Evolutionary conservation across 2,329 filamentous ascomycete genomes (phyloP), one percentile per base, ranked within the genome.

Genomic region (Aspergillus sp.): DNA sequence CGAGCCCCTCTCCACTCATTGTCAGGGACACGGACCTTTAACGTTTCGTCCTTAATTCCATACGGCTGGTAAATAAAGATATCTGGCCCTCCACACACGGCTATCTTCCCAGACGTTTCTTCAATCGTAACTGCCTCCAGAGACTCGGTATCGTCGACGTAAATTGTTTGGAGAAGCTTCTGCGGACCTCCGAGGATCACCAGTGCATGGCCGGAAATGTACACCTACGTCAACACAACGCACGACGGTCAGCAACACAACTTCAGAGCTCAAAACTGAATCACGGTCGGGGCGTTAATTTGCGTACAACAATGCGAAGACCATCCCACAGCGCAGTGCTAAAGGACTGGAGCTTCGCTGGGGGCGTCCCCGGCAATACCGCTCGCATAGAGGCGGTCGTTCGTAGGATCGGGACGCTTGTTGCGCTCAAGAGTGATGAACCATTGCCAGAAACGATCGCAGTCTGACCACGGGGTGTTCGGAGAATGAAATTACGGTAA

Each of bases 161-260:
- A 95, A 54, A 95, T 85, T 4, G 90, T 96, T 67, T 98, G 93
- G 30, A 95, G 69, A 50, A 96, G 80, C 43, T 79, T 79, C 49
- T 84, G 76, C 41, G 87, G 79, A 40, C 82, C 85, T 60, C 81
- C 79, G 54, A 97, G 82, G 57, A 98, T 84, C 42, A 93, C 82
- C 52, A 97, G 81, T 49, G 88, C 88, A 67, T 85, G 87, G 59
- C 91, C 91, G 47, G 88, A 93, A 53, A 96, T 86, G 69, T 97
- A 98, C 40, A 82, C 81, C 88, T 94, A 59, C 28, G 36, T 35
- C 43, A 39, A 38, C 40, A 46, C 28, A 44, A 13, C 9, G 19
- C 11, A 13, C 8, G 33, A n/a, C 19, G 19, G 12, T 35, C 31
- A n/a, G 8, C 8, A 31, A 42, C 7, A 47, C 12, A 6, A 19